Evolutionary conservation across 2,329 filamentous ascomycete genomes (phyloP), one percentile per base, ranked within the genome.

Genomic region (Hypomyces perniciosus): DNA sequence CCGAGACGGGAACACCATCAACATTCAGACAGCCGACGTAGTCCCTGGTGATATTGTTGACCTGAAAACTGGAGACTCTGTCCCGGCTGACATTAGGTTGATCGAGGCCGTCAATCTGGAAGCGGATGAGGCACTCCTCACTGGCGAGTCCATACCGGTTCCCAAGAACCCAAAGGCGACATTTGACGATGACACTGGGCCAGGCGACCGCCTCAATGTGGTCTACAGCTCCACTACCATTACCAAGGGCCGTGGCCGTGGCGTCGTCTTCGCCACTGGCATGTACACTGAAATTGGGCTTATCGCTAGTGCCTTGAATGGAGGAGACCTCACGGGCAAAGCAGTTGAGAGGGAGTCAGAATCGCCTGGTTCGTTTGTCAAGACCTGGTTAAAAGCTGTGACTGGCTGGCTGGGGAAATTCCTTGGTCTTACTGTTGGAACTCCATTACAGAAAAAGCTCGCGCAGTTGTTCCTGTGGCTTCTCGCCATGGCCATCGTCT

Each of bases 401-500:
- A 44, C 43, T 8, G 57, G 59, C 4, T 54, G 46, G 4, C 5
- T 61, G 5, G 63, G 64, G 4, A 63, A 70, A 46, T 75, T 78
- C 54, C 73, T 79, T 30, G 76, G 69, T 6, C 58, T 72, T 20
- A 64, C 58, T 2, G 63, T 80, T n/a, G 84, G 84, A 27, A 88
- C 85, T 4, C 85, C 85, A 1, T 70, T 88, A 35, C 83, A 87
- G 62, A 78, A 80, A 53, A 86, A 84, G 61, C 70, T 88, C 45
- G 81, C 79, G 57, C 81, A 84, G 61, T 77, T 88, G 45, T 84
- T 84, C 37, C 75, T 86, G 27, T 67, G 80, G 4, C 76, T 88
- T 2, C 85, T 86, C 59, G 76, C 71, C 38, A 75, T 84, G 50
- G 83, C 68, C 27, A 58, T 71, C 39, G 48, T 73, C 8, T 66